phyloP scores from a whole-genome alignment of 1,139 yeast species.

The Blastobotrys arbuscula region DNA sequence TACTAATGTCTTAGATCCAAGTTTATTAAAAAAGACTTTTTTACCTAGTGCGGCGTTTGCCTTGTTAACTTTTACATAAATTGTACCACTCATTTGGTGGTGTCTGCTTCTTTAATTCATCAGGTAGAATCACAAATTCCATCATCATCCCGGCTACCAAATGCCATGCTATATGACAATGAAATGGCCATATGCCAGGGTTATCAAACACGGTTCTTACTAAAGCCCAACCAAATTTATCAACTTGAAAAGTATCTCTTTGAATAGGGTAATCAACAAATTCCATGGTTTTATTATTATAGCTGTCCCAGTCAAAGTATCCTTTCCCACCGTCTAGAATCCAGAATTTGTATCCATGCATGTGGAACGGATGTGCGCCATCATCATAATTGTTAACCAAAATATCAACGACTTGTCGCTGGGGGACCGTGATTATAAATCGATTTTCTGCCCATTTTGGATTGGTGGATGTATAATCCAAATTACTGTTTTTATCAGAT shows the following conservation, averaged over 20 bases:
- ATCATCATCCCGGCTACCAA: slow-evolving; percentile 41
- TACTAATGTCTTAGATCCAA: too few relatives aligned
- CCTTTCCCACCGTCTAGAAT: slow-evolving; percentile 46
- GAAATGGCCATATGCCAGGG: slow-evolving; percentile 78
- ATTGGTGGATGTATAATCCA: neutral
- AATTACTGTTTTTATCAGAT: neutral
- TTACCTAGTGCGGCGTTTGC: too few relatives aligned
- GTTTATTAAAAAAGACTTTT: too few relatives aligned
- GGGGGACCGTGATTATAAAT: slow-evolving; percentile 38
- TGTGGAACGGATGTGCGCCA: slow-evolving; percentile 89
- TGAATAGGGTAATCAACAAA: slow-evolving; percentile 33
- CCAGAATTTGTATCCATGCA: slow-evolving; percentile 85
- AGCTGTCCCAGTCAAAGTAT: slow-evolving; percentile 40
- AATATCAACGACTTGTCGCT: slow-evolving; percentile 55
- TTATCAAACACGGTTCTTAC: slow-evolving; percentile 58
- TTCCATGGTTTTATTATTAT: slow-evolving; percentile 39
- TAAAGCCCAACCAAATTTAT: slow-evolving; percentile 53
- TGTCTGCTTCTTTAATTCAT: slow-evolving; percentile 12
- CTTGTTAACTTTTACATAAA: slow-evolving; percentile 19
- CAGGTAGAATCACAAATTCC: slow-evolving; percentile 24
- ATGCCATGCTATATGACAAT: slow-evolving; percentile 77
- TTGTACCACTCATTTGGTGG: slow-evolving; percentile 27
- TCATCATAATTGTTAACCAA: slow-evolving; percentile 71
- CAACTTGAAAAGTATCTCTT: slow-evolving; percentile 61
- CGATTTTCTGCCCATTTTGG: slow-evolving; percentile 27